phyloP scores from a whole-genome alignment of 179 eudicot genomes.

The Camellia oleifera region DNA sequence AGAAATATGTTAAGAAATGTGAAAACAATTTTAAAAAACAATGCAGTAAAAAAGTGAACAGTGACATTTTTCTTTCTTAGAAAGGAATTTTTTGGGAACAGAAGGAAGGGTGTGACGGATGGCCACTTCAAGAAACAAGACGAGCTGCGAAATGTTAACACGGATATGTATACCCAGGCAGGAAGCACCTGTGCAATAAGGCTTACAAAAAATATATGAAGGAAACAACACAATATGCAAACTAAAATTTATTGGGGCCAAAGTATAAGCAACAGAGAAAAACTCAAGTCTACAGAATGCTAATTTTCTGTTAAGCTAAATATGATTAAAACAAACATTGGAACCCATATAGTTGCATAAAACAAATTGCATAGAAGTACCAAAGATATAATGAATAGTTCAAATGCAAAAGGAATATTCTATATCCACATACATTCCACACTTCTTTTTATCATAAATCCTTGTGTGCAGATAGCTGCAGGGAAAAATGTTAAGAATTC shows the following conservation, averaged over 20 bases:
- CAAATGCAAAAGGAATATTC: neutral
- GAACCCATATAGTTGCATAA: neutral
- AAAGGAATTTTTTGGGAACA: neutral
- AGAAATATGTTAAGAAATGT: constrained; percentile 42
- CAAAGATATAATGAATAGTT: too few species aligned
- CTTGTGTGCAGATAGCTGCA: neutral
- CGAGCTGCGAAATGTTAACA: neutral
- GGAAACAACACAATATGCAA: neutral
- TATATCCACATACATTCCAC: neutral
- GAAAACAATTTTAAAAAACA: constrained; percentile 9
- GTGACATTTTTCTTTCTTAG: neutral
- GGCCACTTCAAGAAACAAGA: neutral
- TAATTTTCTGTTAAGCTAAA: too few species aligned
- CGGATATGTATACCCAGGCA: neutral
- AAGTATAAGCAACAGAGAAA: too few species aligned
- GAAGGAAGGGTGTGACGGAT: neutral
- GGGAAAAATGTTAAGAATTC: too few species aligned
- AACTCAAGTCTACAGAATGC: neutral
- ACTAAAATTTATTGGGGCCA: neutral
- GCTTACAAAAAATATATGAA: constrained; percentile 8
- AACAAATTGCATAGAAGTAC: neutral
- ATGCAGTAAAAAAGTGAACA: neutral
- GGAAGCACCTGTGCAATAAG: constrained; percentile 21
- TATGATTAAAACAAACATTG: neutral
- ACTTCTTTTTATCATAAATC: neutral